Evolutionary conservation across 225 moss, liverwort and hornwort species (phyloP).

Genomic region (Bryoerythrophyllum caledonicum): DNA sequence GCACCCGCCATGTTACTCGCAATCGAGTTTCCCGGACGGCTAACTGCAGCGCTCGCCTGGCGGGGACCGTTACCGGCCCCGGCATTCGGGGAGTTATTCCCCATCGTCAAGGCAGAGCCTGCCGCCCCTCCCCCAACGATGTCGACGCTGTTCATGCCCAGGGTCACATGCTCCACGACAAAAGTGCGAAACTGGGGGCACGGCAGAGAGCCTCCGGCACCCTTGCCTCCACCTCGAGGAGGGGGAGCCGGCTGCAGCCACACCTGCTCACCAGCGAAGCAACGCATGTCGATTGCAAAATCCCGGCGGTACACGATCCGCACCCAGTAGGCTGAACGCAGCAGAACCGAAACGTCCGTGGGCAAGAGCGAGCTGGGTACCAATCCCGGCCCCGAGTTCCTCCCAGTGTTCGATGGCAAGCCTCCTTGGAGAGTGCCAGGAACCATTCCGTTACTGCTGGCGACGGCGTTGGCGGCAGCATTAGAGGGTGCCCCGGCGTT

Average conservation of each 20-base stretch:
- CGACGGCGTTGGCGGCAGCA: conserved; percentile 26
- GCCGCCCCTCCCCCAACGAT: conserved; percentile 43
- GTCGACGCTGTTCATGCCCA: conserved; percentile 71
- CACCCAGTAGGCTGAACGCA: conserved; percentile 89
- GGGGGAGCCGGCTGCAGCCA: conserved; percentile 98
- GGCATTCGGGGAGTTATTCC: conserved; percentile 28
- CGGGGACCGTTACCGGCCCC: conserved; percentile 39
- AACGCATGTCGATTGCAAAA: conserved; percentile 96
- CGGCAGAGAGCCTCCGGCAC: conserved; percentile 72
- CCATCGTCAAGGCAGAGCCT: conserved; percentile 26
- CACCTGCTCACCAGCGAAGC: conserved; percentile 92
- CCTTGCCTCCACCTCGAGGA: conserved; percentile 52
- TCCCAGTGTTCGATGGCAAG: conserved; percentile 69
- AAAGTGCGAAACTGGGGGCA: conserved; percentile 99
- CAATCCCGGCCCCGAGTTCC: conserved; percentile 66
- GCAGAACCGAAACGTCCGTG: conserved; percentile 88
- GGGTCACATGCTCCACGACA: conserved; percentile 85
- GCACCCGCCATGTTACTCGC: conserved; percentile 18
- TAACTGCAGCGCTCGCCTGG: conserved; percentile 31
- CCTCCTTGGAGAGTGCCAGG: conserved; percentile 56
- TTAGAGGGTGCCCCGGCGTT: conserved; percentile 44
- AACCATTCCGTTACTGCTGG: conserved; percentile 44
- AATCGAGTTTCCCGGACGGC: conserved; percentile 35
- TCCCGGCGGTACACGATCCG: conserved; percentile 93
- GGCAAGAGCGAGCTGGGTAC: conserved; percentile 91